Evolutionary conservation across 2,329 filamentous ascomycete species (phyloP).

Genomic region (Alternaria consortialis): DNA sequence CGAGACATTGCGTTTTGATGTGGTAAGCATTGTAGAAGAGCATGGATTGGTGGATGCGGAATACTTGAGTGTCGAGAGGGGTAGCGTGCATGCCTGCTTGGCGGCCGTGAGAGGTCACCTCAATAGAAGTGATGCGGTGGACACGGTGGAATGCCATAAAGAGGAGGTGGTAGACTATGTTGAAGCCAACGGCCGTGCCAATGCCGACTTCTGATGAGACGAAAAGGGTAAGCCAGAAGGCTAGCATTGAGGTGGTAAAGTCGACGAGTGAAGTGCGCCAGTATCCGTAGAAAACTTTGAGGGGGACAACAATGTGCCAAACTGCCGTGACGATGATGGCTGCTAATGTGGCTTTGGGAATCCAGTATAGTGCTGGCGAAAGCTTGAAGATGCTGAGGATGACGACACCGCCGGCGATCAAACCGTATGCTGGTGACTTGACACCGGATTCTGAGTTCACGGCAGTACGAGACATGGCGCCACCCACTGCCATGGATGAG

Average conservation of each 20-base stretch:
- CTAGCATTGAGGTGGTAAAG: slow-evolving; percentile 69
- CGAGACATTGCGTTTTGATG: slow-evolving; percentile 60
- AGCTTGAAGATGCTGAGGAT: slow-evolving; percentile 70
- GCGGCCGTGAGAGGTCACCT: slow-evolving; percentile 17
- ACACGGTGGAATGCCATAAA: slow-evolving; percentile 65
- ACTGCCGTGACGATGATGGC: slow-evolving; percentile 74
- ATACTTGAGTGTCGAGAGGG: slow-evolving; percentile 62
- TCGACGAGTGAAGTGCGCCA: slow-evolving; percentile 72
- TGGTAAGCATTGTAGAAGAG: slow-evolving; percentile 70
- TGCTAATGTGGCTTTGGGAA: slow-evolving; percentile 71
- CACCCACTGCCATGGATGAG: slow-evolving; percentile 70
- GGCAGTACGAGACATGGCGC: slow-evolving; percentile 72
- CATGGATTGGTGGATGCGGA: slow-evolving; percentile 65
- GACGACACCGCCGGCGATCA: slow-evolving; percentile 69
- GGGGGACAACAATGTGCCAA: slow-evolving; percentile 67
- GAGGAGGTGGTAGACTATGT: slow-evolving; percentile 62
- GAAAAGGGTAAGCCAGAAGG: slow-evolving; percentile 71
- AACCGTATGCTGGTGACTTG: slow-evolving; percentile 67
- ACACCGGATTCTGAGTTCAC: slow-evolving; percentile 73
- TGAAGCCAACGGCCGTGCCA: slow-evolving; percentile 63
- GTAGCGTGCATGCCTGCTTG: slow-evolving; percentile 27
- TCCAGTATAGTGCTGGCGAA: slow-evolving; percentile 70
- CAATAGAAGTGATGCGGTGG: slow-evolving; percentile 28
- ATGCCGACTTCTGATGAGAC: slow-evolving; percentile 69
- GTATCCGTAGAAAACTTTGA: slow-evolving; percentile 68